Conservation (phyloP, 352 stramenopile species). For the Phytophthora syringae region DNA sequence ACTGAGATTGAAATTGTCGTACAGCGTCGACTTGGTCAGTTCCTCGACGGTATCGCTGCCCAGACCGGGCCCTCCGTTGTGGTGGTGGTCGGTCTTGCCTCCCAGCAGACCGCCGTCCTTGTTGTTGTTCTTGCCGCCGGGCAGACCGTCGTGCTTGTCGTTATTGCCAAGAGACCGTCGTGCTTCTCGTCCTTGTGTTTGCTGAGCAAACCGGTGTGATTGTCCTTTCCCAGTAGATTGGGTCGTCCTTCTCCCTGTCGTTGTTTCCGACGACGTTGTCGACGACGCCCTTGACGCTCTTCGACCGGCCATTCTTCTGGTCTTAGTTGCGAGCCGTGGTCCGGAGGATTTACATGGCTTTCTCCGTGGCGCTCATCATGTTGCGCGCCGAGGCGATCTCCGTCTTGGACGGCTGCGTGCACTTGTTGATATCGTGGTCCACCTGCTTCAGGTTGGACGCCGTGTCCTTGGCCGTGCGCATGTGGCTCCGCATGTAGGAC, state of each 20-base stretch:
- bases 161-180: background rate
- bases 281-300: background rate
- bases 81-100: conserved; percentile 1
- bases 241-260: background rate
- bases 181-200: no score
- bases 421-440: conserved; percentile 1
- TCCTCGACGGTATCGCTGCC: conserved; percentile 2
- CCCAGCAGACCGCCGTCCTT: no score
- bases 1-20: conserved; percentile 5
- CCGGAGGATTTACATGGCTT: background rate
- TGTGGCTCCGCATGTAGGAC: conserved; percentile 3
- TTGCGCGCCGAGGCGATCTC: background rate
- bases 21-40: background rate
- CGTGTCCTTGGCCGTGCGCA: conserved; percentile 5
- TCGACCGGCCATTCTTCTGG: conserved; percentile 2
- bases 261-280: background rate
- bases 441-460: background rate
- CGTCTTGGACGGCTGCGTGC: background rate
- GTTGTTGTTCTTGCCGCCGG: no score
- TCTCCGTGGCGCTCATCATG: conserved; percentile 1
- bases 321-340: conserved; percentile 5
- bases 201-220: conserved; percentile 5
- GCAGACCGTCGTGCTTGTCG: no score
- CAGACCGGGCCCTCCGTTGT: background rate
- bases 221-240: conserved; percentile 6